Conservation (phyloP, 164 flowering plant genomes). For the Nelumbo lutea region DNA sequence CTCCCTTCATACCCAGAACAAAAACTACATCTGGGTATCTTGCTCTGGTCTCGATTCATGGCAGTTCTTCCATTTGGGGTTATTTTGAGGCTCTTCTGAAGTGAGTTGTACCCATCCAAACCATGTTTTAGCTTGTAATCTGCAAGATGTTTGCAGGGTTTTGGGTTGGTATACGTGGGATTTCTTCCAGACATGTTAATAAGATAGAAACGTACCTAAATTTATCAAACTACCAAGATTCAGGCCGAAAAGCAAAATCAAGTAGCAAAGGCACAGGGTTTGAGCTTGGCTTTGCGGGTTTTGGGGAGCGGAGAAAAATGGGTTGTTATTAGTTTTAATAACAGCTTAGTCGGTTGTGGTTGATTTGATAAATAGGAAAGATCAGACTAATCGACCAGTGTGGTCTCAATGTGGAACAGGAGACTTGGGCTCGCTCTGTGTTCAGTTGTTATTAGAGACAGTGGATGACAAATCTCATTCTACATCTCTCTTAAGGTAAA, state of each 20-base stretch:
- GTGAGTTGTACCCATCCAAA: conserved; percentile 37
- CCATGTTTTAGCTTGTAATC: conserved; percentile 66
- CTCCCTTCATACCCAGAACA: conserved; percentile 54
- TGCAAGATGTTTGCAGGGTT: conserved; percentile 67
- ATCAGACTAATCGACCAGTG: not conserved
- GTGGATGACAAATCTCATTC: not conserved
- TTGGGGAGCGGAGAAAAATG: not conserved
- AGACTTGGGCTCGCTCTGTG: not conserved
- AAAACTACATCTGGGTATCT: conserved; percentile 58
- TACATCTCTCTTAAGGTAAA: no score
- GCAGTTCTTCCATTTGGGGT: conserved; percentile 45
- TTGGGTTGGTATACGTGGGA: conserved; percentile 40
- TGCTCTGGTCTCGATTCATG: conserved; percentile 22
- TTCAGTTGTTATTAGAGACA: not conserved
- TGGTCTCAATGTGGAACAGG: not conserved
- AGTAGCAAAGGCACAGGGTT: not conserved
- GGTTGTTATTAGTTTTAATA: not conserved
- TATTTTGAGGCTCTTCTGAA: conserved; percentile 44
- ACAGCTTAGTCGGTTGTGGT: not conserved
- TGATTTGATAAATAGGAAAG: conserved; percentile 12
- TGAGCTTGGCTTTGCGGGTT: not conserved
- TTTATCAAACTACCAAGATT: conserved; percentile 4
- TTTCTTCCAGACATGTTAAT: conserved; percentile 34
- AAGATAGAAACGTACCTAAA: conserved; percentile 15
- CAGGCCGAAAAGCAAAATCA: not conserved